phyloP scores from a whole-genome alignment of 768 basidiomycete genomes.

The Lentinula aciculospora region DNA sequence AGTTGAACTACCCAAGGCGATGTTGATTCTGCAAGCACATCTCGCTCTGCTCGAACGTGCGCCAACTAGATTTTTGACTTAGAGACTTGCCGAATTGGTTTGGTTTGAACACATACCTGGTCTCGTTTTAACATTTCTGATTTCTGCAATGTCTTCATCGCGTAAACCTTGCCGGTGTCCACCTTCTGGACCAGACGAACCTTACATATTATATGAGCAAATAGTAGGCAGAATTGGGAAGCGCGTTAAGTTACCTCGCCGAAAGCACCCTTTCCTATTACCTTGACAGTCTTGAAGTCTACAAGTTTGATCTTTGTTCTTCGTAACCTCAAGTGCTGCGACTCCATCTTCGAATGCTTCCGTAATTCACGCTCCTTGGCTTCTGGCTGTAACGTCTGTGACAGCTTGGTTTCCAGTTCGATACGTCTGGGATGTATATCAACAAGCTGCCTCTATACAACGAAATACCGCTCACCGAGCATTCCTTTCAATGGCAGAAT shows the following conservation, averaged over 20 bases:
- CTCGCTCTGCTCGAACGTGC: slow-evolving; percentile 95
- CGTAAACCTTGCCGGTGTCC: slow-evolving; percentile 97
- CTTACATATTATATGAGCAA: slow-evolving; percentile 27
- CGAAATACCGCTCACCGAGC: slow-evolving; percentile 52
- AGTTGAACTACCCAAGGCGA: slow-evolving; percentile 97
- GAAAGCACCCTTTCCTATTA: slow-evolving; percentile 98
- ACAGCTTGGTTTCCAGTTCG: slow-evolving; percentile 81
- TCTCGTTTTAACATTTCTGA: slow-evolving; percentile 99
- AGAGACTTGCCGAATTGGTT: slow-evolving; percentile 7
- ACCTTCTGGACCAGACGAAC: slow-evolving; percentile 95
- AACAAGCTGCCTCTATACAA: neutral
- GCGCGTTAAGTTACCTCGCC: slow-evolving; percentile 61
- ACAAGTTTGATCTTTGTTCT: slow-evolving; percentile 90
- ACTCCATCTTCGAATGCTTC: slow-evolving; percentile 82
- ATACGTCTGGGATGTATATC: slow-evolving; percentile 56
- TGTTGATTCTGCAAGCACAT: slow-evolving; percentile 93
- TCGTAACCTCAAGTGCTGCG: slow-evolving; percentile 84
- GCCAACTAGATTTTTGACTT: slow-evolving; percentile 58
- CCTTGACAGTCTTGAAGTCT: slow-evolving; percentile 95
- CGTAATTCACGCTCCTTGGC: slow-evolving; percentile 86
- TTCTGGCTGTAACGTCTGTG: slow-evolving; percentile 69
- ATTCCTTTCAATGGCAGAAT: slow-evolving; percentile 93
- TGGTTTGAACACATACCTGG: slow-evolving; percentile 54
- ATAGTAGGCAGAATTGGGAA: neutral
- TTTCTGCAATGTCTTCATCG: slow-evolving; percentile 99